A percentile compares a stretch with the other conserved stretches of the same genome.
Conservation (phyloP, 1,284 basidiomycete species). For the Moniliophthora roreri region DNA sequence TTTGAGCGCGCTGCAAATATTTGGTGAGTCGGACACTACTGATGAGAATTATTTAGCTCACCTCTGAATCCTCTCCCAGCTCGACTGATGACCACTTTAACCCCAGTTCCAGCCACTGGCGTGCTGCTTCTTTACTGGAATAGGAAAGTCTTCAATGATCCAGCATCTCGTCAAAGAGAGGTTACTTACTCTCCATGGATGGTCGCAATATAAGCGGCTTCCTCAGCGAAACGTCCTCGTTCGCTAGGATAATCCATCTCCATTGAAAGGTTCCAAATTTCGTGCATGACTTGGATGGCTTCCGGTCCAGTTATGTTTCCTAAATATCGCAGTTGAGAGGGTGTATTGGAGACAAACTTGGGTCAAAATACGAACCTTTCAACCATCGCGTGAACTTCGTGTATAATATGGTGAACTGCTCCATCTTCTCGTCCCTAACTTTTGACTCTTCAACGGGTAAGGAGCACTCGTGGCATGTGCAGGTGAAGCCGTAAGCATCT, state of each 20-base stretch:
- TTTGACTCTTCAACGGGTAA: constrained; percentile 45
- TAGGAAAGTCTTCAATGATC: constrained; percentile 4
- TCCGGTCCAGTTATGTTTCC: constrained; percentile 42
- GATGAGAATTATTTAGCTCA: constrained; percentile 21
- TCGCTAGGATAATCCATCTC: constrained; percentile 64
- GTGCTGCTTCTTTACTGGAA: constrained; percentile 39
- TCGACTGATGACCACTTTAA: constrained; percentile 55
- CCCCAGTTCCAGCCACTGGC: constrained; percentile 49
- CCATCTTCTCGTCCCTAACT: constrained; percentile 49
- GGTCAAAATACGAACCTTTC: constrained; percentile 17
- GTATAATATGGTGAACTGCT: constrained; percentile 43
- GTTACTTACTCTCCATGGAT: constrained; percentile 60
- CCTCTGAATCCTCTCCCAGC: constrained; percentile 49
- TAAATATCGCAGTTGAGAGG: neutral
- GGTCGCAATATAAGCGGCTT: constrained; percentile 55
- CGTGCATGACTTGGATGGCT: constrained; percentile 44
- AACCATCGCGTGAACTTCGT: constrained; percentile 47
- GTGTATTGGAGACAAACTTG: neutral
- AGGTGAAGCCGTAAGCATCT: constrained; percentile 55
- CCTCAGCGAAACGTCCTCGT: constrained; percentile 58
- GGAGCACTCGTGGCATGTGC: constrained; percentile 56
- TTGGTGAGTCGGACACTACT: neutral
- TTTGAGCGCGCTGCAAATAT: neutral
- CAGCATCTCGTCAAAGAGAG: neutral
- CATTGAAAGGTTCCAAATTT: constrained; percentile 55